Conservation (phyloP, 2,329 filamentous ascomycete species). For the Penicillium concentricum region DNA sequence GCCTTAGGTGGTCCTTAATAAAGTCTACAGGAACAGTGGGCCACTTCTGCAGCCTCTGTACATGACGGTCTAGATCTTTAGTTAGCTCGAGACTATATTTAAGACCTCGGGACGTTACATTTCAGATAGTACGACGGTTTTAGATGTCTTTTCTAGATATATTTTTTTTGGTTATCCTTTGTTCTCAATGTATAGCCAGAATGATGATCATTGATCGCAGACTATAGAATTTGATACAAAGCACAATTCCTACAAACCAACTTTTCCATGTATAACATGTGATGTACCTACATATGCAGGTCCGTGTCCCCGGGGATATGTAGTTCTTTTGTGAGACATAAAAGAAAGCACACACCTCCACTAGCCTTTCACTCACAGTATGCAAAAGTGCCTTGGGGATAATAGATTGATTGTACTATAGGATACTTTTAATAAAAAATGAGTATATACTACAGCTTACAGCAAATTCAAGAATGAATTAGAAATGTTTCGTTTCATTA, state of each 20-base stretch:
- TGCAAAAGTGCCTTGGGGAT: neutral
- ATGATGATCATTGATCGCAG: neutral
- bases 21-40: neutral
- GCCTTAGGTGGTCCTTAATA: neutral
- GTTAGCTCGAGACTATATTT: neutral
- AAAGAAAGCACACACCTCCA: too few species aligned
- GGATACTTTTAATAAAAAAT: too few species aligned
- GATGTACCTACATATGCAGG: neutral
- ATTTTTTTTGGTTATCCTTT: neutral
- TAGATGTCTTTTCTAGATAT: neutral
- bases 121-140: neutral
- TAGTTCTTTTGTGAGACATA: neutral
- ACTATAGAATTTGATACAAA: neutral
- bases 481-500: slow-evolving; percentile 28
- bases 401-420: too few species aligned
- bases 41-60: neutral
- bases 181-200: neutral
- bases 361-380: neutral
- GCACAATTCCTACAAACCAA: neutral
- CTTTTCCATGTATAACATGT: neutral
- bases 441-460: neutral
- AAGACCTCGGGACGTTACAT: neutral
- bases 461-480: slow-evolving; percentile 8
- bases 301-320: too few species aligned
- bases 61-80: neutral